Evolutionary conservation across 306 rosid species (phyloP), one percentile per base, ranked within the genome.

Genomic region (Alnus glutinosa): DNA sequence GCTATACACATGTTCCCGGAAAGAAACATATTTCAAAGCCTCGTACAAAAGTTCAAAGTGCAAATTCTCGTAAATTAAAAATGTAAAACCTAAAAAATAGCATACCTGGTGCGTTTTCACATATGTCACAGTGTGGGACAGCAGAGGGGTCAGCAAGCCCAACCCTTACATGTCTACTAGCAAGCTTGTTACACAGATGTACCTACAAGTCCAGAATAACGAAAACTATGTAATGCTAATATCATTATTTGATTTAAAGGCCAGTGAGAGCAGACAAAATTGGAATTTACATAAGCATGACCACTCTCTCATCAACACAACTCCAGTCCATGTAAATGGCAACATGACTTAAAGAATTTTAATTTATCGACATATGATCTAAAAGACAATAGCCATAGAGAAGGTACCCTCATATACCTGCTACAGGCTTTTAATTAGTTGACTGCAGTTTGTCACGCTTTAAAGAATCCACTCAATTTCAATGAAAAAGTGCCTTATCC

Each of bases 91-190:
- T 28, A 7, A 39, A 61, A 71, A 51, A 42, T 39, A 5, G 16
- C 84, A 69, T 86, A 91, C 93, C 96, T 70, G 96, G 91, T 34
- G 88, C 91, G 70, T 88, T 91, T 86, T 91, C 96, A 36, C 96
- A 91, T 80, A 91, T 91, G 71, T 91, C 96, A 77, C 96, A 91
- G 23, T 84, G 86, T 5, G 90, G 93, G 76, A 86, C 93, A 3
- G 77, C 93, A 49, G 88, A 82, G 62, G 96, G 96, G 77, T 64
- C 88, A 73, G 90, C 93, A 70, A 91, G 84, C 69, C 93, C 89
- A 75, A 91, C 96, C 59, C 96, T 83, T 36, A 91, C 83, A 70
- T 91, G 96, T 82, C 91, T 86, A 67, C 87, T 86, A n/a, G 96
- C 96, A 70, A 89, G 96, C 76, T 86, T 91, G 81, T 91, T 91